Conservation (phyloP, 768 basidiomycete species). For the Mycena galericulata region DNA sequence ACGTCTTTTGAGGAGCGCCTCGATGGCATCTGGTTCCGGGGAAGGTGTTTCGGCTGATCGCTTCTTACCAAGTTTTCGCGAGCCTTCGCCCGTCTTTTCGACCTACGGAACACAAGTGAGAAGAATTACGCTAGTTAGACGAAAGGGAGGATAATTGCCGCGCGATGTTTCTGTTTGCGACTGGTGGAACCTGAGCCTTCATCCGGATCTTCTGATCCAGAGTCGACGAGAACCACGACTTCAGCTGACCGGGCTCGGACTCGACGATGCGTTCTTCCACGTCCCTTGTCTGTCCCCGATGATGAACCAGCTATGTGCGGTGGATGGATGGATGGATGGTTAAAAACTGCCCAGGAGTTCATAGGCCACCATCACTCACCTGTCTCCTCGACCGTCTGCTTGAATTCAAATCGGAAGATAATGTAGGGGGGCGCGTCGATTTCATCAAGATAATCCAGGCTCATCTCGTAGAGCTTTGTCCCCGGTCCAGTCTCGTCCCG, state of each 20-base stretch:
- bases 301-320: too few relatives aligned
- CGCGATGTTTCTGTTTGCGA: too few relatives aligned
- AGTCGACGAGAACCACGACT: too few relatives aligned
- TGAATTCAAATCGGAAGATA: conserved; percentile 3
- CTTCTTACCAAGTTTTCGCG: background rate
- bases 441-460: background rate
- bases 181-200: too few relatives aligned
- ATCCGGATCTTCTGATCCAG: too few relatives aligned
- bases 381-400: background rate
- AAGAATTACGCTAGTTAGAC: background rate
- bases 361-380: background rate
- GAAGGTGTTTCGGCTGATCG: background rate
- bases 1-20: background rate
- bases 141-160: too few relatives aligned
- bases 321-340: too few relatives aligned
- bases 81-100: too few relatives aligned
- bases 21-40: background rate
- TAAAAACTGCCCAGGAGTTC: too few relatives aligned
- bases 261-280: too few relatives aligned
- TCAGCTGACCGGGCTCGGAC: too few relatives aligned
- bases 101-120: background rate
- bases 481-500: background rate
- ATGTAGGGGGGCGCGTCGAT: background rate
- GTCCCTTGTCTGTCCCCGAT: too few relatives aligned
- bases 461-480: background rate